Evolutionary conservation across 768 basidiomycete species (phyloP).

Genomic region (Boletus pseudo-olivaceus): DNA sequence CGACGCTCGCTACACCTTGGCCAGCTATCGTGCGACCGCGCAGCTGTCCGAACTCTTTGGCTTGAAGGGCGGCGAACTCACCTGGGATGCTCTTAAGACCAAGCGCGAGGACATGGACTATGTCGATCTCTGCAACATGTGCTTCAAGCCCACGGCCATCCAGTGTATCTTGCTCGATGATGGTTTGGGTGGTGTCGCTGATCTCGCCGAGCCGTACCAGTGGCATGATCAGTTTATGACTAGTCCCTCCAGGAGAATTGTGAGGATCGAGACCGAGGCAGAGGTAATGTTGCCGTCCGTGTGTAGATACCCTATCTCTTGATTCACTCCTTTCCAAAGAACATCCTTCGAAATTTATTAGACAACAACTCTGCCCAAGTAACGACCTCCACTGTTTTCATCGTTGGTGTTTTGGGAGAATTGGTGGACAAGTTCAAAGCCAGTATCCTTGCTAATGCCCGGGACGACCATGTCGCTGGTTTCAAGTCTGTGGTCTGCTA

Average conservation of each 20-base stretch:
- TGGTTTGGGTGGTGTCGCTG: slow-evolving; percentile 50
- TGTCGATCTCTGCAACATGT: slow-evolving; percentile 51
- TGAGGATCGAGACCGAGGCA: slow-evolving; percentile 67
- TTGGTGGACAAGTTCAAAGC: slow-evolving; percentile 38
- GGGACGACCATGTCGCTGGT: slow-evolving; percentile 50
- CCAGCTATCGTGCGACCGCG: slow-evolving; percentile 53
- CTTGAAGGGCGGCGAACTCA: slow-evolving; percentile 31
- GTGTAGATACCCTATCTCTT: not conserved
- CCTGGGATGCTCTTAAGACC: slow-evolving; percentile 61
- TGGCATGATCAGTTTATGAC: slow-evolving; percentile 65
- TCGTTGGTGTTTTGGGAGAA: slow-evolving; percentile 9
- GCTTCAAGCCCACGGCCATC: slow-evolving; percentile 55
- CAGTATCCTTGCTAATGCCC: slow-evolving; percentile 37
- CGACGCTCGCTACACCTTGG: slow-evolving; percentile 55
- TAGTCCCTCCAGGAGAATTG: slow-evolving; percentile 55
- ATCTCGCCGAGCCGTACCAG: slow-evolving; percentile 45
- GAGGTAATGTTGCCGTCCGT: slow-evolving; percentile 43
- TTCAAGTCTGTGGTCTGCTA: slow-evolving; percentile 81
- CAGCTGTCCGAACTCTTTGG: slow-evolving; percentile 54
- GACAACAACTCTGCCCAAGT: not conserved
- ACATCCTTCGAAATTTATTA: slow-evolving; percentile 24
- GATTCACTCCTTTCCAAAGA: slow-evolving; percentile 4
- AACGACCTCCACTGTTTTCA: slow-evolving; percentile 12
- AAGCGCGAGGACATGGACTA: slow-evolving; percentile 46
- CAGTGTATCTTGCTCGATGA: slow-evolving; percentile 73